Conservation (phyloP, 306 rosid genomes). For the Dalbergia cochinchinensis region DNA sequence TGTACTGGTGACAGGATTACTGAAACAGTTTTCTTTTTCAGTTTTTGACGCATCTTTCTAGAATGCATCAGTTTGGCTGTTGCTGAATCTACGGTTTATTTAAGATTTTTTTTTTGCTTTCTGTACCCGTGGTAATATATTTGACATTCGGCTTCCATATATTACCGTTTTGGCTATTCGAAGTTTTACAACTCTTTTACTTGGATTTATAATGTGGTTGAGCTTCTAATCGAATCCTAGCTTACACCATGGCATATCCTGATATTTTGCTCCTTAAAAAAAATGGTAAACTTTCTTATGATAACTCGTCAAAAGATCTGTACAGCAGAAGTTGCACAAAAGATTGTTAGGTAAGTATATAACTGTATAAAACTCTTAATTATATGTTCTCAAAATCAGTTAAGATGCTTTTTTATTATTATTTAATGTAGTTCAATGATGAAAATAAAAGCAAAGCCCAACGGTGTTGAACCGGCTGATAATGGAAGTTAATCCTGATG, state of each 20-base stretch:
- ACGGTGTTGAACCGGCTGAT: no score
- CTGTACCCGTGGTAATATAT: neutral
- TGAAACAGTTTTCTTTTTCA: slow-evolving; percentile 11
- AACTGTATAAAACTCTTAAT: no score
- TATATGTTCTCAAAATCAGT: no score
- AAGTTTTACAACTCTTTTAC: neutral
- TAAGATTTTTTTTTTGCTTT: neutral
- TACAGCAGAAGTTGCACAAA: neutral
- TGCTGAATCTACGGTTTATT: slow-evolving; percentile 31
- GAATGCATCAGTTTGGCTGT: slow-evolving; percentile 33
- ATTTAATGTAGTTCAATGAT: no score
- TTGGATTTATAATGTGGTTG: neutral
- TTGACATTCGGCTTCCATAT: neutral
- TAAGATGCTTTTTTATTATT: no score
- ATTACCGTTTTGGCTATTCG: neutral
- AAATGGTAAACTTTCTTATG: neutral
- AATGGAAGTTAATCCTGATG: neutral
- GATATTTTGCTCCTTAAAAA: neutral
- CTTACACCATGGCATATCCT: neutral
- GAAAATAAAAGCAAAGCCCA: no score
- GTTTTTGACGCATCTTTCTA: slow-evolving; percentile 19
- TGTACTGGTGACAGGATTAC: slow-evolving; percentile 34
- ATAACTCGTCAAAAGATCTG: neutral
- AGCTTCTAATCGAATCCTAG: neutral
- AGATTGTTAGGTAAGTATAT: neutral